Percentiles rank a stretch among this genome's conserved stretches.
phyloP scores from a whole-genome alignment of 2,329 filamentous ascomycete species.

The Pseudocercospora fijiensis region DNA sequence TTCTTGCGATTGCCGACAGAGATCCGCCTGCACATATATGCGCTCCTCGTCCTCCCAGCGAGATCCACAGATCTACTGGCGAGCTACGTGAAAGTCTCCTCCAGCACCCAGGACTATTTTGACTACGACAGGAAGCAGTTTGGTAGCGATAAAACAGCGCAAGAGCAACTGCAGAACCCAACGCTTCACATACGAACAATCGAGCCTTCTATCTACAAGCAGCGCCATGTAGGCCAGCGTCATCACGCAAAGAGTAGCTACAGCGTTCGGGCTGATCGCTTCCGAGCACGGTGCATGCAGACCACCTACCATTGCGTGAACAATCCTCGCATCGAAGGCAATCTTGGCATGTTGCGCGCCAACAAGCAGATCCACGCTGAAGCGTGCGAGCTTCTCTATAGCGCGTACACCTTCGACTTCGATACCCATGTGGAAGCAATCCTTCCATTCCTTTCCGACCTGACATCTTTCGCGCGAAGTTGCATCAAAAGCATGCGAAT shows the following conservation, averaged over 20 bases:
- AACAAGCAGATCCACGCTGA: conserved; percentile 54
- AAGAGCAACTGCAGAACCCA: conserved; percentile 28
- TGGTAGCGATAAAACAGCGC: conserved; percentile 23
- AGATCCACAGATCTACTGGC: conserved; percentile 33
- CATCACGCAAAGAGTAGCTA: conserved; percentile 41
- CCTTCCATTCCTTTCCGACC: conserved; percentile 59
- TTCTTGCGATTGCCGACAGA: conserved; percentile 49
- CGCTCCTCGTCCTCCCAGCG: conserved; percentile 43
- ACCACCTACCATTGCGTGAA: conserved; percentile 59
- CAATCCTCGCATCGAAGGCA: conserved; percentile 40
- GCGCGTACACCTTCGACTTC: conserved; percentile 59
- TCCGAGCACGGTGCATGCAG: conserved; percentile 44
- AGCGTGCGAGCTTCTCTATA: conserved; percentile 58
- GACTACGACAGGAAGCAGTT: conserved; percentile 40
- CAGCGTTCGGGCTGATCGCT: conserved; percentile 43
- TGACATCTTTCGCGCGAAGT: conserved; percentile 51
- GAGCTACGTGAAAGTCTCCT: conserved; percentile 34
- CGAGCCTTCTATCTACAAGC: conserved; percentile 39
- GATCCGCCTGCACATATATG: conserved; percentile 50
- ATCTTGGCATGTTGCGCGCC: conserved; percentile 32
- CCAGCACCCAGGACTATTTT: conserved; percentile 44
- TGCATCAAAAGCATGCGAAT: conserved; percentile 54
- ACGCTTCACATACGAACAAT: conserved; percentile 47
- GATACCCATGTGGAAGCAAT: conserved; percentile 60
- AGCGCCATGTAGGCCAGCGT: conserved; percentile 25